Evolutionary conservation across 2,329 filamentous ascomycete species (phyloP), one percentile per base, ranked within the genome.

Genomic region (Hawksworthiomyces lignivorus): DNA sequence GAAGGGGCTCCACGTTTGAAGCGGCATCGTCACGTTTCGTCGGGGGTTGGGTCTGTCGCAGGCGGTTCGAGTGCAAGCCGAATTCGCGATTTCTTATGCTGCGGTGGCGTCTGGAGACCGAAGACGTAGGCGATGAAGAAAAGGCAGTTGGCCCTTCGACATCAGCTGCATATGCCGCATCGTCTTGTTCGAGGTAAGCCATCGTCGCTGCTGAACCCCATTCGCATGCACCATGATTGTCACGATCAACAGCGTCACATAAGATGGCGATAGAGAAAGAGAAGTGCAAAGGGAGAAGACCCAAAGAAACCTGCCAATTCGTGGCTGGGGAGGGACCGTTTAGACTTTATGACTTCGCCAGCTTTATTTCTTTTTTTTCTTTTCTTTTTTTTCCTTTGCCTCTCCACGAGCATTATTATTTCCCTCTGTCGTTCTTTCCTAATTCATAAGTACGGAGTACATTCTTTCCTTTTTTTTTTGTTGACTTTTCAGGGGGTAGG

Each of bases 11-110:
- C 31, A 43, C 24, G 41, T 52, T 45, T 44, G 52, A 48, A 39
- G 51, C 48, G 22, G 45, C 48, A 18, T 34, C 47, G 48, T 50
- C 52, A 54, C 39, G 47, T 59, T 58, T 56, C 55, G 50, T 51
- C 54, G 52, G 51, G 52, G 55, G 53, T 45, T 50, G 26, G 20
- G 39, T 45, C 21, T 50, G 52, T 49, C 52, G 52, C 48, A 53
- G 44, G 26, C 48, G 52, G 45, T 36, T 48, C 30, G 56, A 51
- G 44, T 50, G 24, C 8, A 26, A 4, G 24, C 8, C 24, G 24
- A 26, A 26, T 26, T 26, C 8, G 24, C n/a, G n/a, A n/a, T n/a
- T n/a, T n/a, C n/a, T n/a, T n/a, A n/a, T n/a, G n/a, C n/a, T n/a
- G n/a, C n/a, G n/a, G n/a, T n/a, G 48, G 46, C 49, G 52, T 41